These are phyloP conservation scores for Vaccinium myrtillus DNA, from an alignment of 148 eudicot genomes.

Conservation along the genomic window DNA sequence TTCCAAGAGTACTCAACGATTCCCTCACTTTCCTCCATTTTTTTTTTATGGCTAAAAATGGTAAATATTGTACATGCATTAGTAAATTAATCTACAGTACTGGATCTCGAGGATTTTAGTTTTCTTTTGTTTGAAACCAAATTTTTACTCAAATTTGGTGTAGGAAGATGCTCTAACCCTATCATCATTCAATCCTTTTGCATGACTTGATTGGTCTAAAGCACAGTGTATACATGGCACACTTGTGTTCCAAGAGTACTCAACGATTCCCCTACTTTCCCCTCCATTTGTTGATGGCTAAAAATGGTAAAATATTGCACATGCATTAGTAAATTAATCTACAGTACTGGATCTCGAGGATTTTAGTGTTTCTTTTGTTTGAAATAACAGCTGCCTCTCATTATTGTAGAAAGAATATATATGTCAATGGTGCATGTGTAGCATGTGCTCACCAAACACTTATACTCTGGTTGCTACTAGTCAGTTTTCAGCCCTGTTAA, in stretches of 20 bases:
- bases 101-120: too few relatives aligned
- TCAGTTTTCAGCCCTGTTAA: not conserved
- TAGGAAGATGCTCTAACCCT: too few relatives aligned
- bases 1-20: too few relatives aligned
- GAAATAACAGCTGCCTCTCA: not conserved
- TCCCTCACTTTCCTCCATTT: too few relatives aligned
- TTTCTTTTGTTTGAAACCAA: too few relatives aligned
- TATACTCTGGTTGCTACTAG: not conserved
- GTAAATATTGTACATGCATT: too few relatives aligned
- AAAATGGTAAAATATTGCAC: not conserved
- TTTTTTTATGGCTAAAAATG: too few relatives aligned
- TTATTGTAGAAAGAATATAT: too few relatives aligned
- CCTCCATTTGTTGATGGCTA: not conserved
- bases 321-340: too few relatives aligned
- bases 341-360: not conserved
- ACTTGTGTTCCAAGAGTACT: not conserved
- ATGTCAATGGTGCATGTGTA: not conserved
- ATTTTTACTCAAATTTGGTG: too few relatives aligned
- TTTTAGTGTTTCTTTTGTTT: not conserved
- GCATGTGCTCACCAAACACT: constrained; percentile 5
- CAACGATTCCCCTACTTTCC: not conserved
- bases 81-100: too few relatives aligned
- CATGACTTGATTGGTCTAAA: not conserved
- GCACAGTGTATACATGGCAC: not conserved
- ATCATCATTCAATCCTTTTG: too few relatives aligned